Percentiles rank a stretch among this genome's conserved stretches.
Conservation (phyloP, 1,284 basidiomycete genomes). For the Pyrrhoderma lamaoense region DNA sequence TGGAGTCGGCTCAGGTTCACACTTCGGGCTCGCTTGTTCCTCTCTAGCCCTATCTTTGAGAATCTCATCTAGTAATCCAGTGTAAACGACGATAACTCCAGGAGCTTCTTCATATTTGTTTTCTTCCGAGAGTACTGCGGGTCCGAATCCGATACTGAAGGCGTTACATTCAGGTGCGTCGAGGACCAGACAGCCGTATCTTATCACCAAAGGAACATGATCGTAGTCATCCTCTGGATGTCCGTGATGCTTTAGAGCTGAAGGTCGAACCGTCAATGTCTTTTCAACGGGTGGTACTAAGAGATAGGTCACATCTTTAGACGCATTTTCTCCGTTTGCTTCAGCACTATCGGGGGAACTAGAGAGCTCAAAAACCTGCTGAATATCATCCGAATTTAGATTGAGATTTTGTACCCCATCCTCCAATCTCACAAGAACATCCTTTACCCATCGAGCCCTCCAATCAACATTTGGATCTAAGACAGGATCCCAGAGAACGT, state of each 20-base stretch:
- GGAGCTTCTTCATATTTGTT: slow-evolving; percentile 10
- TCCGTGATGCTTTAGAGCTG: slow-evolving; percentile 5
- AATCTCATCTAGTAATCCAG: slow-evolving; percentile 6
- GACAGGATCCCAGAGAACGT: slow-evolving; percentile 9
- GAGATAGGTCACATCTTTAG: not conserved
- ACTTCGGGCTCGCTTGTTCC: no score
- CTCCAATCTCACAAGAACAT: slow-evolving; percentile 10
- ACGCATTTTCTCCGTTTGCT: not conserved
- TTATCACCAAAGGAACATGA: slow-evolving; percentile 6
- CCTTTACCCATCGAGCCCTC: slow-evolving; percentile 12
- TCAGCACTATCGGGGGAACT: no score
- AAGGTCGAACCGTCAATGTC: slow-evolving; percentile 12
- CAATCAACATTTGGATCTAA: slow-evolving; percentile 9
- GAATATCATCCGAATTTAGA: slow-evolving; percentile 4
- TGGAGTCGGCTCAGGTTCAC: not conserved
- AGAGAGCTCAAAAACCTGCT: no score
- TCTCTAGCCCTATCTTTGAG: not conserved
- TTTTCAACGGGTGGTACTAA: slow-evolving; percentile 6
- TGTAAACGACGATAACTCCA: slow-evolving; percentile 14
- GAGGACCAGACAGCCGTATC: slow-evolving; percentile 12
- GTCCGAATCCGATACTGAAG: slow-evolving; percentile 14
- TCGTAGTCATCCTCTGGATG: slow-evolving; percentile 4
- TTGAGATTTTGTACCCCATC: slow-evolving; percentile 3
- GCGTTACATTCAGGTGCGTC: slow-evolving; percentile 14
- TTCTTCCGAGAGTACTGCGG: slow-evolving; percentile 7